Evolutionary conservation across 305 asterid species (phyloP).

Genomic region (Plantago coronopus): DNA sequence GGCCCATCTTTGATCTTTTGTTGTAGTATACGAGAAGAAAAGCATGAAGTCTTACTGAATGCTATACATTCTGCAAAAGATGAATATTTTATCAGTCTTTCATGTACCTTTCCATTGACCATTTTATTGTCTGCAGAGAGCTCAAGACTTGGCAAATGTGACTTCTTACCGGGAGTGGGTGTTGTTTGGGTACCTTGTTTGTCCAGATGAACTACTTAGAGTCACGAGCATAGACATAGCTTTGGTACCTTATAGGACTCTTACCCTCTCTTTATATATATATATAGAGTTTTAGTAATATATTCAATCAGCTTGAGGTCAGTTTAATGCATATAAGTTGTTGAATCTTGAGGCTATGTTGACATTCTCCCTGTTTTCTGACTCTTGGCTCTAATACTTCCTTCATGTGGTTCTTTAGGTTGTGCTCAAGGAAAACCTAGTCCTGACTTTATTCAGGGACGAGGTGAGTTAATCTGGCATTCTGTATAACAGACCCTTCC

Average conservation of each 20-base stretch:
- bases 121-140: conserved; percentile 60
- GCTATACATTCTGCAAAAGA: conserved; percentile 16
- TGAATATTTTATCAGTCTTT: conserved; percentile 19
- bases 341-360: conserved; percentile 23
- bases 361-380: conserved; percentile 18
- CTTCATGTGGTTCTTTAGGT: conserved; percentile 53
- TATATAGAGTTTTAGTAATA: conserved; percentile 16
- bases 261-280: conserved; percentile 24
- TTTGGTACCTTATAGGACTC: conserved; percentile 49
- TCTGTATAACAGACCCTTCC: not conserved
- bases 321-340: conserved; percentile 15
- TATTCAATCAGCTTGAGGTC: conserved; percentile 17
- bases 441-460: conserved; percentile 82
- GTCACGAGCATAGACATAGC: conserved; percentile 98
- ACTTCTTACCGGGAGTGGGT: conserved; percentile 97
- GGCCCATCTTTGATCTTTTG: conserved; percentile 14
- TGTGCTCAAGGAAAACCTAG: conserved; percentile 93
- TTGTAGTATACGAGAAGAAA: conserved; percentile 15
- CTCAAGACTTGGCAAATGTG: conserved; percentile 99
- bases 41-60: conserved; percentile 15
- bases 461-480: conserved; percentile 58
- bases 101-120: conserved; percentile 13
- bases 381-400: conserved; percentile 26
- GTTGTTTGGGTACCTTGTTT: conserved; percentile 91
- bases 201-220: conserved; percentile 98